Percentiles rank a stretch among this genome's conserved stretches.
Conservation (phyloP, 768 basidiomycete genomes). For the Lactifluus volemus region DNA sequence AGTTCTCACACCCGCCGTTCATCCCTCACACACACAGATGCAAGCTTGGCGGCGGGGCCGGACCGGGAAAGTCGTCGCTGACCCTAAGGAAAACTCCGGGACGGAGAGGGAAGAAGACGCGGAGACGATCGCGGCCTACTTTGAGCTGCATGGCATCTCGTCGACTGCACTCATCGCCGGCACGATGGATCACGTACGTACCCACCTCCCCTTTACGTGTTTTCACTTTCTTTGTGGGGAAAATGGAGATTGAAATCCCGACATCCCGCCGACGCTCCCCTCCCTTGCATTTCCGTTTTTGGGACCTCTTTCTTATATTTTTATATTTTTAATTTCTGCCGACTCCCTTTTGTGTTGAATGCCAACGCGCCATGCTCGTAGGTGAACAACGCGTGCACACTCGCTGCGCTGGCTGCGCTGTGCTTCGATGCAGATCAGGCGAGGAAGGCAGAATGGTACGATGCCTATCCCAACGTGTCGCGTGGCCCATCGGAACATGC, state of each 20-base stretch:
- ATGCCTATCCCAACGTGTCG: background rate
- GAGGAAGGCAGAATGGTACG: constrained; percentile 3
- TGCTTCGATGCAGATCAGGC: constrained; percentile 14
- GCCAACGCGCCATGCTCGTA: background rate
- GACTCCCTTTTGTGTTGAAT: too few species aligned
- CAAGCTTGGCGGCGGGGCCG: constrained; percentile 7
- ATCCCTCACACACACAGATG: background rate
- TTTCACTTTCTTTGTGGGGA: background rate
- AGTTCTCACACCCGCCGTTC: background rate
- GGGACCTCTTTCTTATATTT: background rate
- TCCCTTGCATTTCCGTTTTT: background rate
- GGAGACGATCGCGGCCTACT: constrained; percentile 19
- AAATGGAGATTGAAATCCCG: background rate
- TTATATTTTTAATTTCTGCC: too few species aligned
- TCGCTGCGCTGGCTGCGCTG: constrained; percentile 11
- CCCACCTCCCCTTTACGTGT: background rate
- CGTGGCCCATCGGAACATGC: background rate
- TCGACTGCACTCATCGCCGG: constrained; percentile 3
- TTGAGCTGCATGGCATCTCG: constrained; percentile 6
- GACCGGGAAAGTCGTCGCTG: background rate
- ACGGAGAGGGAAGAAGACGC: background rate
- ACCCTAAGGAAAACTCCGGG: background rate
- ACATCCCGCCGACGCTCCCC: background rate
- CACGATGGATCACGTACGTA: constrained; percentile 12
- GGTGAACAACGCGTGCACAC: constrained; percentile 16